These are phyloP conservation scores for Coleophoma cylindrospora DNA, from an alignment of 2,329 filamentous ascomycete species.

Conservation along the genomic window DNA sequence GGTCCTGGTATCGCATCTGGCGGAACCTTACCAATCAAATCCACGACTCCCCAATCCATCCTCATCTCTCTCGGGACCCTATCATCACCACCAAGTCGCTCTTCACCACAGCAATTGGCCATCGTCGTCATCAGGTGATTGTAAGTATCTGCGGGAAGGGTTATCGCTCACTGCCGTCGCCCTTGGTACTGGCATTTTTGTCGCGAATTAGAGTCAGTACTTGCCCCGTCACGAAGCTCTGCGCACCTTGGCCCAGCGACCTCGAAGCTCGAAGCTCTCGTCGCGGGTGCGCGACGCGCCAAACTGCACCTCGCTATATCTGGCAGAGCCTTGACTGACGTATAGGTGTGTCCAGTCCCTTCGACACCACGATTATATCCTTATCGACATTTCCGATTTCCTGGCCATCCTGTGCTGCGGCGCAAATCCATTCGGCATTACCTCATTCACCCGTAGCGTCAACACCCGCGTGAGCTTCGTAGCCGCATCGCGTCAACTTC, in stretches of 20 bases:
- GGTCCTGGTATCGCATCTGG: constrained; percentile 6
- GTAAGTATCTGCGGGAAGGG: constrained; percentile 23
- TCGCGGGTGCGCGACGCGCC: constrained; percentile 16
- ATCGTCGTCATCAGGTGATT: constrained; percentile 23
- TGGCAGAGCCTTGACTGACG: neutral
- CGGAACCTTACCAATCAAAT: constrained; percentile 20
- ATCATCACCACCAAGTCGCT: constrained; percentile 22
- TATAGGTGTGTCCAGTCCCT: neutral
- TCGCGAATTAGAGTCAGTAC: constrained; percentile 23
- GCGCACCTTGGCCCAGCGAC: constrained; percentile 5
- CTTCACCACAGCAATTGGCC: constrained; percentile 23
- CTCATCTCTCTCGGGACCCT: constrained; percentile 15
- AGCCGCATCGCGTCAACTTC: constrained; percentile 17
- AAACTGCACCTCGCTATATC: neutral
- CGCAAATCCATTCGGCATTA: neutral
- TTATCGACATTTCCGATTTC: neutral
- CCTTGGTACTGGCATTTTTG: constrained; percentile 2
- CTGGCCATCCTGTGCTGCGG: neutral
- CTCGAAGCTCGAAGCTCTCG: constrained; percentile 9
- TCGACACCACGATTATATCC: neutral
- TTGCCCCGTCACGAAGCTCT: neutral
- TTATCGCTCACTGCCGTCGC: constrained; percentile 9
- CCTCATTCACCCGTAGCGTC: neutral
- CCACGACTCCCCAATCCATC: constrained; percentile 10
- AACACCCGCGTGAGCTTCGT: constrained; percentile 2